Evolutionary conservation across 2,329 filamentous ascomycete species (phyloP).

Genomic region (Rhynchosporium secalis): DNA sequence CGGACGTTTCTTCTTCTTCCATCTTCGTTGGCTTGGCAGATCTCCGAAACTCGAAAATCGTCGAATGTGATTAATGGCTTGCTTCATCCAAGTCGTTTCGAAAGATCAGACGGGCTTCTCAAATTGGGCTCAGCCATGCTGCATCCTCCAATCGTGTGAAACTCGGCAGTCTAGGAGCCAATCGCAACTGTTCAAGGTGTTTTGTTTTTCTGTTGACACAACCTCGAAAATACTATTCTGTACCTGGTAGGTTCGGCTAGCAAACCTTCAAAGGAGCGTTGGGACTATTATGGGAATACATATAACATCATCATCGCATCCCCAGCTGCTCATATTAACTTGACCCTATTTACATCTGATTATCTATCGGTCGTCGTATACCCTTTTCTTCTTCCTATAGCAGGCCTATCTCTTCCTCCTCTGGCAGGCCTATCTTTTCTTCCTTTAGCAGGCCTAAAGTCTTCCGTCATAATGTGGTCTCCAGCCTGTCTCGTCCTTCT

Average conservation of each 20-base stretch:
- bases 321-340: not conserved
- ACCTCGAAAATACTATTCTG: not conserved
- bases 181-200: conserved; percentile 1
- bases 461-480: not conserved
- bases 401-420: too few species aligned
- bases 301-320: conserved; percentile 1
- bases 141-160: conserved; percentile 1
- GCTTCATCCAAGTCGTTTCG: conserved; percentile 12
- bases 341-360: too few species aligned
- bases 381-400: too few species aligned
- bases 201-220: not conserved
- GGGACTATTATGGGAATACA: not conserved
- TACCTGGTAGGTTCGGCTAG: too few species aligned
- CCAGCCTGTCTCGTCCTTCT: not conserved
- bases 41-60: not conserved
- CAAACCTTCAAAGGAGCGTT: not conserved
- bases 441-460: not conserved
- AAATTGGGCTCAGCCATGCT: not conserved
- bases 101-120: conserved; percentile 15
- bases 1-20: not conserved
- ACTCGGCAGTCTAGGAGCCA: not conserved
- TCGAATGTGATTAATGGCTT: not conserved
- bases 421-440: not conserved
- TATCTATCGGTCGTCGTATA: too few species aligned
- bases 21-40: not conserved